Percentiles rank a stretch among this genome's conserved stretches.
These are phyloP conservation scores for Solanum commersonii DNA, from an alignment of 257 asterid genomes.

Conservation along the genomic window DNA sequence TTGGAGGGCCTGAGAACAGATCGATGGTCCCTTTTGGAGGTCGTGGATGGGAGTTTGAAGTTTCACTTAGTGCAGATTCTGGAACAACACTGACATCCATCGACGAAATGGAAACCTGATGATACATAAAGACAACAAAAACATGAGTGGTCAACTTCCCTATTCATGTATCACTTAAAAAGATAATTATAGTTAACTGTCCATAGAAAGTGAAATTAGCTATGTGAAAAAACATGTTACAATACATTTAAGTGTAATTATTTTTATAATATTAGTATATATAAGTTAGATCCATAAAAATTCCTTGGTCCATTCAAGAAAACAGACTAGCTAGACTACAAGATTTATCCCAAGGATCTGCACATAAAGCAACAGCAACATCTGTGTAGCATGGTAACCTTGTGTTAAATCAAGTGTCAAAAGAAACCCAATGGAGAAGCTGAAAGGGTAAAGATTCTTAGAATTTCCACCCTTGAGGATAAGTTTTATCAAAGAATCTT, in stretches of 20 bases:
- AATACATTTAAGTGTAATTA: not conserved
- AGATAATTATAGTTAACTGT: not conserved
- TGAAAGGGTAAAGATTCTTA: not conserved
- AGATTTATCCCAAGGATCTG: not conserved
- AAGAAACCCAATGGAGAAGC: not conserved
- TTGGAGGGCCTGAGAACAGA: constrained; percentile 36
- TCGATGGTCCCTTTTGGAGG: constrained; percentile 54
- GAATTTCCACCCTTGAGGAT: not conserved
- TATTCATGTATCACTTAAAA: not conserved
- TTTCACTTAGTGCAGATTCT: constrained; percentile 40
- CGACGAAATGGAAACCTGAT: constrained; percentile 53
- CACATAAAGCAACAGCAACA: not conserved
- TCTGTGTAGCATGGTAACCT: not conserved
- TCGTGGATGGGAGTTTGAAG: constrained; percentile 32
- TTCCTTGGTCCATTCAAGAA: not conserved
- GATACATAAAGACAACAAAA: not conserved
- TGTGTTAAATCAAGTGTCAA: not conserved
- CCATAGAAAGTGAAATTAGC: not conserved
- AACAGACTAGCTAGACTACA: not conserved
- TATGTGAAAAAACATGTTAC: not conserved
- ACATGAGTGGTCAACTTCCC: not conserved
- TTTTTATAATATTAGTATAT: not conserved
- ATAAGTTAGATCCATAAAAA: not conserved
- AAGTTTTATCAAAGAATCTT: not conserved
- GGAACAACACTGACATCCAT: constrained; percentile 62